Evolutionary conservation across 169 alveolate genomes (phyloP).

Genomic region (Amoebophrya sp.): DNA sequence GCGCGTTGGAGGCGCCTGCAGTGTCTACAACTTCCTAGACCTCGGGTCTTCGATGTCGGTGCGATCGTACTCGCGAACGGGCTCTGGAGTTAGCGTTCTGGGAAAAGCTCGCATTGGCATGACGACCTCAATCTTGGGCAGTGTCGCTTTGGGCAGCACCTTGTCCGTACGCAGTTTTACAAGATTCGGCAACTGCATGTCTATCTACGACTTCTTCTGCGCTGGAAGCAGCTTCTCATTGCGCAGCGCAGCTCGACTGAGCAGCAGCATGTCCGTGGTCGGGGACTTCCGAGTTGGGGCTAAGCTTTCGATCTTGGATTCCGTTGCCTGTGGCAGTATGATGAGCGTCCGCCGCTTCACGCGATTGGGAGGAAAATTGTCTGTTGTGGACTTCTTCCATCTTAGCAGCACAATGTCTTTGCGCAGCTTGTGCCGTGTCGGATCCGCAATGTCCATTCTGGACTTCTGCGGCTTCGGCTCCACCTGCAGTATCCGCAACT

Average conservation of each 20-base stretch:
- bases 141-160: neutral
- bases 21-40: neutral
- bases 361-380: slow-evolving; percentile 7
- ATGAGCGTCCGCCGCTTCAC: neutral
- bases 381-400: no score
- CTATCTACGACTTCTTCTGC: neutral
- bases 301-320: neutral
- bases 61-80: neutral
- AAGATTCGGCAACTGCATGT: neutral
- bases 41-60: slow-evolving; percentile 23
- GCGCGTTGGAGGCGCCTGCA: neutral
- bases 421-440: neutral
- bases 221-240: neutral
- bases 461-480: neutral
- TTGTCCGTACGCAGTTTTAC: neutral
- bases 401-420: neutral
- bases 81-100: neutral
- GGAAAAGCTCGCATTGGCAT: neutral
- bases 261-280: neutral
- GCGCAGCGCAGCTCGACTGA: neutral
- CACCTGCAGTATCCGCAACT: neutral
- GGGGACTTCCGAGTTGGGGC: neutral
- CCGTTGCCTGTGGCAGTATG: neutral
- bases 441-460: neutral
- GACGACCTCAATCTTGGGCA: neutral